phyloP scores from a whole-genome alignment of 2,329 filamentous ascomycete genomes.

The Xylariomycetidae sp. region DNA sequence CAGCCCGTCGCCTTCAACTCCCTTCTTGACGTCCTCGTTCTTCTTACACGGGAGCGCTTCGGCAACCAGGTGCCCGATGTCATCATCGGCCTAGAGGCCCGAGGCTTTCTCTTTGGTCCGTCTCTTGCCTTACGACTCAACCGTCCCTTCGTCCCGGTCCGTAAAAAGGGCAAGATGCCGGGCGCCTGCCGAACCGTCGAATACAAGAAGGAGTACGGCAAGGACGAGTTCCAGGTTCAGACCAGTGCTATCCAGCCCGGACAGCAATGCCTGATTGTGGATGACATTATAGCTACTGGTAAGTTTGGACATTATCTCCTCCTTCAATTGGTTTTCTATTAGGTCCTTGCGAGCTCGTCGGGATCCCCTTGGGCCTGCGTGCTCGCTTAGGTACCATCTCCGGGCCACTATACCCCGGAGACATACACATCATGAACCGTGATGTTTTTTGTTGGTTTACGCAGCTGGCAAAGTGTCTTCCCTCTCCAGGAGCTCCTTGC shows the following conservation, averaged over 20 bases:
- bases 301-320: constrained; percentile 31
- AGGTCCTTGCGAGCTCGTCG: no score
- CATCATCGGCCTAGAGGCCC: constrained; percentile 85
- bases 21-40: constrained; percentile 77
- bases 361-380: constrained; percentile 1
- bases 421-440: no score
- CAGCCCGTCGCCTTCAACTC: constrained; percentile 65
- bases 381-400: constrained; percentile 1
- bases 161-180: constrained; percentile 94
- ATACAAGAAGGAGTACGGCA: constrained; percentile 94
- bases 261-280: constrained; percentile 86
- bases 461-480: no score
- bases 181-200: constrained; percentile 78
- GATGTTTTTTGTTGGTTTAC: no score
- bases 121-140: constrained; percentile 76
- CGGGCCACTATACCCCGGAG: no score
- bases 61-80: constrained; percentile 68
- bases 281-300: constrained; percentile 99
- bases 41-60: constrained; percentile 66
- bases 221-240: constrained; percentile 96
- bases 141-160: constrained; percentile 83
- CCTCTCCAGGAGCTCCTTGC: no score
- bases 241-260: constrained; percentile 74
- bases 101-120: constrained; percentile 93
- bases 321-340: constrained; percentile 2